Base-by-base conservation (phyloP, 208 protist genomes). In the Trypanosoma avium region DNA sequence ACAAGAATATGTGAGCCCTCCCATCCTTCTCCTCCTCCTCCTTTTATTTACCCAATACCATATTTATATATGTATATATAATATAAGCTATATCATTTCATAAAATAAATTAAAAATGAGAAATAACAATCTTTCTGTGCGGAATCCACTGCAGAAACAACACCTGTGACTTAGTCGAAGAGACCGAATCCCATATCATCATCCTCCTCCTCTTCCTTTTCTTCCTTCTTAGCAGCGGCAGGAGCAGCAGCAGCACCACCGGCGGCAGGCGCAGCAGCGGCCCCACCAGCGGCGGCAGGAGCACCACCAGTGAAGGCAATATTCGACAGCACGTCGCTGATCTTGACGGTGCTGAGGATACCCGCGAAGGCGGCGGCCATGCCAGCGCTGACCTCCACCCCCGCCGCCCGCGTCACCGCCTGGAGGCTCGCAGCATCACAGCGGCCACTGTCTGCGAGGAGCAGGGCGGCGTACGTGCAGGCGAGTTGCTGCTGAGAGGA, bases 381-480 rank as follows among this genome's bases (percentile, higher is more conserved):
- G 40, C 82, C 79, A 47, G 66, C 62, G 82, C 77, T 90, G 50
- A 95, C 82, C 42, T 83, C 65, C 33, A 92, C 73, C 35, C 86
- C 86, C 10, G 84, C 88, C 59, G 88, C 88, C 80, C 88, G 86
- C 54, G 84, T 75, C 50, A 95, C 82, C 19, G 77, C 75, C 45
- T 61, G 48, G 61, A 95, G 70, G 54, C 61, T 77, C 46, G 49
- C 65, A 30, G 81, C 87, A 47, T 95, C 92, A 73, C 79, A 76
- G 75, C 88, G 87, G 61, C 89, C 87, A 67, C 83, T 86, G 76
- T 97, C 96, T 70, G 83, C 81, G 38, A 98, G 90, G 75, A 98
- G 92, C 53, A 98, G 82, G 56, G 93, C 84, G 70, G 96, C 88
- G 86, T 98, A 98, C 21, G 86, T 86, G 86, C 95, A 98, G n/a